Base-by-base conservation (phyloP, 2,329 filamentous ascomycete species). In the Trichoderma koningiopsis region DNA sequence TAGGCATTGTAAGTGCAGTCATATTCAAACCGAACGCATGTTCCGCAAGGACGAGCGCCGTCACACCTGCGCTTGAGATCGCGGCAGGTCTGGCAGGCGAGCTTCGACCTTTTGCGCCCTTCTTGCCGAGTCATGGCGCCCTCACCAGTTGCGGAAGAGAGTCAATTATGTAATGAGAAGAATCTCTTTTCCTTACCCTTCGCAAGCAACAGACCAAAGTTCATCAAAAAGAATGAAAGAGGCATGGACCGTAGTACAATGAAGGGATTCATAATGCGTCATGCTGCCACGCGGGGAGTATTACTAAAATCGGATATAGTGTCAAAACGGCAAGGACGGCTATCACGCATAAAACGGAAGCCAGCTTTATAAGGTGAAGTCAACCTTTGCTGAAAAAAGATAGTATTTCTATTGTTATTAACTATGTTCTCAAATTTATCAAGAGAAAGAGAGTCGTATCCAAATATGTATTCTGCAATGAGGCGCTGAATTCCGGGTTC, bases 271-370 rank as follows among this genome's bases (percentile, higher is more conserved):
- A 6, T n/a, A 49, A n/a, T 31, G 58, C 58, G 58, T 31, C 19
- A 49, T 13, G 27, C 27, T 60, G 58, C 40, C 10, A 2, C 29
- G 43, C 37, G 58, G 37, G 27, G 37, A 33, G 24, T 22, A 27
- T 33, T 49, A 16, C 58, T 19, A 5, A 33, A 43, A 22, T 7
- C 16, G 35, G 47, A 55, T n/a, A 53, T 40, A 35, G 33, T 33
- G 49, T 40, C 47, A 33, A 40, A 29, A 16, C 47, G 35, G 33
- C 33, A 53, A 8, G 13, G 24, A 55, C 60, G 61, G 61, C 31
- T 64, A 64, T 64, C 33, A 64, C 61, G 61, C 61, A 64, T 64
- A 64, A 40, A 64, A 33, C 61, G 61, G 61, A 27, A 55, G 61
- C 27, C 47, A 24, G 7, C 35, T 19, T 63, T 11, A 10, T 37